Evolutionary conservation across 306 rosid genomes (phyloP).

Genomic region (Comarum palustre): DNA sequence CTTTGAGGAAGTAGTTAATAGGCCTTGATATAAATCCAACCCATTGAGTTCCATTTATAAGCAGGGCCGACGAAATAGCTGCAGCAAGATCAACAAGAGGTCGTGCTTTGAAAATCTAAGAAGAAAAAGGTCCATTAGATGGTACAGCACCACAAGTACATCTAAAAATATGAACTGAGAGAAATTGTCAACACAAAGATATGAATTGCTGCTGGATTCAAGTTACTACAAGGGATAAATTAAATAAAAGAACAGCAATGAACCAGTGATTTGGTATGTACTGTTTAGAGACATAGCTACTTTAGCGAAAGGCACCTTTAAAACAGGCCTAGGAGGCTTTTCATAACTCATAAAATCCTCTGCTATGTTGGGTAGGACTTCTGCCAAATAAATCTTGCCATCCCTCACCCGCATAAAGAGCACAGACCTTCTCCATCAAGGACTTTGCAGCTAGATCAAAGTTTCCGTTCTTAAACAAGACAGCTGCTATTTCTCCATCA

Average conservation of each 20-base stretch:
- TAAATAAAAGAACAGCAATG: conserved; percentile 10
- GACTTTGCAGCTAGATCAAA: conserved; percentile 96
- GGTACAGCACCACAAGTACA: conserved; percentile 1
- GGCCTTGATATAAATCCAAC: conserved; percentile 85
- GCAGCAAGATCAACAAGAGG: conserved; percentile 93
- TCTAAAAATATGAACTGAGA: conserved; percentile 7
- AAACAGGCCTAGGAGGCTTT: conserved; percentile 86
- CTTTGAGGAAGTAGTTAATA: conserved; percentile 82
- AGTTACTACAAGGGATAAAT: conserved; percentile 21
- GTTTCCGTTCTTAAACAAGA: conserved; percentile 70
- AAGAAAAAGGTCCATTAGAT: conserved; percentile 30
- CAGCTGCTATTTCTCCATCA: conserved; percentile 97
- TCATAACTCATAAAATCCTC: conserved; percentile 97
- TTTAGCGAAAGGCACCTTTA: conserved; percentile 60
- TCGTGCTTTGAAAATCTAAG: conserved; percentile 82
- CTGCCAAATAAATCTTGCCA: conserved; percentile 96
- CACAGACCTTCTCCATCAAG: conserved; percentile 98
- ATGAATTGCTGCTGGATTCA: conserved; percentile 10
- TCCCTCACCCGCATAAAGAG: conserved; percentile 91
- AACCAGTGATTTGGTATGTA: conserved; percentile 5
- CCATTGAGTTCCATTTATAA: conserved; percentile 92
- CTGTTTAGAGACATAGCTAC: background rate
- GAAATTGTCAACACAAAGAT: background rate
- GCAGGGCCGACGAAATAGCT: conserved; percentile 87
- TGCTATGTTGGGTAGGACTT: conserved; percentile 88